Evolutionary conservation across 2,329 filamentous ascomycete species (phyloP).

Genomic region (Cladosporium sp.): DNA sequence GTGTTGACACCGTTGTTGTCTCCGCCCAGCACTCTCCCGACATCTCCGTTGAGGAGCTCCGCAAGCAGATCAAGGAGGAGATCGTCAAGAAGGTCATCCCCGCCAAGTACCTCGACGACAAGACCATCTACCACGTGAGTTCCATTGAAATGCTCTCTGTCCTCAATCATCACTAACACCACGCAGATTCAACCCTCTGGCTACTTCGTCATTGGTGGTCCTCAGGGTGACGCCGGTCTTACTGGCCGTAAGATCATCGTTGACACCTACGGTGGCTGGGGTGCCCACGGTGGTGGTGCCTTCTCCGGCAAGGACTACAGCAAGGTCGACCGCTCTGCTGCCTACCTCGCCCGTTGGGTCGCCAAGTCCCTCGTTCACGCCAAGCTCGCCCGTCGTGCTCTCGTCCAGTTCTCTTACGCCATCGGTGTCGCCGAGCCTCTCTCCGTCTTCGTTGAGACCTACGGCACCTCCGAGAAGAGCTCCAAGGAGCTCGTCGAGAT

Average conservation of each 20-base stretch:
- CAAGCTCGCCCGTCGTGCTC: conserved; percentile 81
- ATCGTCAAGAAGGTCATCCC: conserved; percentile 95
- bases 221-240: conserved; percentile 96
- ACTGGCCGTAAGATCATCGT: conserved; percentile 99
- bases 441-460: conserved; percentile 95
- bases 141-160: not conserved
- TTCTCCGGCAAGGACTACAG: conserved; percentile 99
- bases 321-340: conserved; percentile 98
- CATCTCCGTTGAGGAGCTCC: conserved; percentile 85
- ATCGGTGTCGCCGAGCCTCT: conserved; percentile 98
- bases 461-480: conserved; percentile 85
- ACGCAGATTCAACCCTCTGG: conserved; percentile 86
- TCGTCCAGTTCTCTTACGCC: conserved; percentile 98
- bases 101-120: conserved; percentile 82
- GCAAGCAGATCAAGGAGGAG: conserved; percentile 94
- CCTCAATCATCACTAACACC: not conserved
- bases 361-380: conserved; percentile 94
- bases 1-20: conserved; percentile 95
- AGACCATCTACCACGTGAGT: conserved; percentile 90
- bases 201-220: conserved; percentile 97
- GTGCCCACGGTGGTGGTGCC: conserved; percentile 98
- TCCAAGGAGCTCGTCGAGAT: conserved; percentile 94
- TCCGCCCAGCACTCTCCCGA: conserved; percentile 88
- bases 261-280: conserved; percentile 99
- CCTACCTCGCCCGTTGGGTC: conserved; percentile 97